Evolutionary conservation across 139 green algal species (phyloP), one percentile per base, ranked within the genome.

Genomic region (Asterochloris erici): DNA sequence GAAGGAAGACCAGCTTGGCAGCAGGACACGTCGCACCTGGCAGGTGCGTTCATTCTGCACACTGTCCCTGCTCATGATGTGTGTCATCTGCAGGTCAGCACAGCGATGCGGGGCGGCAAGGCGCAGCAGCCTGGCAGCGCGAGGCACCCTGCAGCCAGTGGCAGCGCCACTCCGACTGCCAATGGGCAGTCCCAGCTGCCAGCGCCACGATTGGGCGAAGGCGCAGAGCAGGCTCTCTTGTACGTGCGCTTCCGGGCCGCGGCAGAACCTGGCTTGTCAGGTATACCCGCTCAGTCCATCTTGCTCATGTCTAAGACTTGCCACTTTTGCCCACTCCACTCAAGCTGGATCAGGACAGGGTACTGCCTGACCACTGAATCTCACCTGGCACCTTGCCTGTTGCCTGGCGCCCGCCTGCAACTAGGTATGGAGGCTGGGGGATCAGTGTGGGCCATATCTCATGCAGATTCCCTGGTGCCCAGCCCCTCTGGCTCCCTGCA

Each of bases 241-340:
- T 98, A 98, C 83, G 96, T 98, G 83, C 86, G 93, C 14, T 99
- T 99, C 90, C 79, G 94, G 24, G 94, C 96, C 26, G 93, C 92
- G 14, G 92, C 94, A n/a, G 94, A 97, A 88, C 90, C 92, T 24
- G 87, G 82, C n/a, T 71, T 98, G 21, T 95, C 94, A 87, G 89
- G 86, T 94, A 38, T 0, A 69, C 54, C 14, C n/a, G 73, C 63
- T 63, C 63, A 63, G 82, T 73, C 27, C 73, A 78, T 68, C 14
- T 81, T 26, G 23, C 14, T 12, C 69, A 73, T 47, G 21, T 79
- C 14, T 29, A 6, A 29, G 68, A 24, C 68, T 19, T 17, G 68
- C n/a, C 21, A 23, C 11, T 24, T 73, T 74, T 74, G 24, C 68
- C 23, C 24, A n/a, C n/a, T 74, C 68, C 68, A 29, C 68, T 74